Base-by-base conservation (phyloP, 306 rosid species). In the Prunus armeniaca region DNA sequence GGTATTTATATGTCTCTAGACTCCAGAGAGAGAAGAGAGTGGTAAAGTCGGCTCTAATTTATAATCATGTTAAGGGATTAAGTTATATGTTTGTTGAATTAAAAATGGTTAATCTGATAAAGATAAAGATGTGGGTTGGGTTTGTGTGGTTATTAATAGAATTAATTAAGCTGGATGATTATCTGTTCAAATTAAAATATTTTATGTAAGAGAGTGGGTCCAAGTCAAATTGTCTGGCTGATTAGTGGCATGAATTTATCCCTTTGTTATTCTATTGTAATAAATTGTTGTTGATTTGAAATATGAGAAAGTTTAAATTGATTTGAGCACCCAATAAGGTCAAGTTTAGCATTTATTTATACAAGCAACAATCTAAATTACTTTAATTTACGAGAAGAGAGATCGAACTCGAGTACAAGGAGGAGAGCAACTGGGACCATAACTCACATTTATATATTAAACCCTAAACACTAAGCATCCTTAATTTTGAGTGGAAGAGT, bases 131-230 rank as follows among this genome's bases (percentile, higher is more conserved):
- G 85, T 75, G 75, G 78, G 76, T 67, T 32, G 68, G 78, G 80
- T 74, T 82, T 79, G 85, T 80, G 82, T 51, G 87, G 82, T 61
- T 58, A 83, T 51, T 75, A 56, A 28, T 20, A 17, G 38, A 78
- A 65, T 84, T 78, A 70, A 86, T 74, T 79, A 75, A 75, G 66
- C 50, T 7, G 18, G 51, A 84, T 86, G 67, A 84, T 83, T 86
- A 86, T 83, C 85, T 79, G 85, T 85, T 81, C 79, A 81, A 63
- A 46, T 49, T 76, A 60, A 80, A 78, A 56, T 78, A 78, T 7
- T 80, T 67, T 43, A 72, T 47, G 20, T 68, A 82, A 52, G 38
- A 72, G 67, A 54, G 85, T n/a, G 86, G 87, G 85, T 65, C 87
- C 86, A 74, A 74, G 51, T 75, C 72, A 28, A 28, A 60, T 82